A percentile compares a stretch with the other conserved stretches of the same genome.
Conservation (phyloP, 2,329 filamentous ascomycete species). For the Xylariales sp. region DNA sequence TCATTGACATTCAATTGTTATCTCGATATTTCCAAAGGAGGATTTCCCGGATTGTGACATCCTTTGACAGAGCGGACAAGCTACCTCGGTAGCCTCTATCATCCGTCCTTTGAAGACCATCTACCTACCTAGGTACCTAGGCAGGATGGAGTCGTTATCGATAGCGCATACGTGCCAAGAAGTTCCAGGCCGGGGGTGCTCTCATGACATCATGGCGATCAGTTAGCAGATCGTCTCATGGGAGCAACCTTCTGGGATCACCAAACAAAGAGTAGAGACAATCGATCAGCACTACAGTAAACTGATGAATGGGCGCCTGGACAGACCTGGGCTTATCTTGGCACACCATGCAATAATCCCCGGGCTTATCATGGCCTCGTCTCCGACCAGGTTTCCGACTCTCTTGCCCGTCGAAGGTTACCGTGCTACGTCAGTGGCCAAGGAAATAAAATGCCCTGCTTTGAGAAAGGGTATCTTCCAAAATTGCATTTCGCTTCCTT, state of each 20-base stretch:
- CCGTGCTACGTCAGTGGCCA: conserved; percentile 26
- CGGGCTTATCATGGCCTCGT: conserved; percentile 3
- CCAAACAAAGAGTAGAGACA: no score
- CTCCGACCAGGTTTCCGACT: conserved; percentile 8
- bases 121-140: no score
- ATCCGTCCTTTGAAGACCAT: not conserved
- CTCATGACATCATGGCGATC: conserved; percentile 30
- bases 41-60: not conserved
- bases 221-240: not conserved
- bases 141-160: not conserved
- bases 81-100: no score
- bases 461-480: not conserved
- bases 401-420: not conserved
- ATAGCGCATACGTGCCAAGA: conserved; percentile 14
- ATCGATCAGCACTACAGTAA: no score
- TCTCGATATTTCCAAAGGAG: not conserved
- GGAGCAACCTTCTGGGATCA: not conserved
- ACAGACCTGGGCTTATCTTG: conserved; percentile 2
- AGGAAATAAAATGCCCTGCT: not conserved
- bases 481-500: not conserved
- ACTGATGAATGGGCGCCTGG: not conserved
- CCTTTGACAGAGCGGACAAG: not conserved
- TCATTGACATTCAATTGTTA: not conserved
- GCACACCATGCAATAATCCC: conserved; percentile 7
- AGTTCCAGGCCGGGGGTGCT: not conserved